Conservation (phyloP, 495 filamentous ascomycete genomes). For the Xylaria acuta region DNA sequence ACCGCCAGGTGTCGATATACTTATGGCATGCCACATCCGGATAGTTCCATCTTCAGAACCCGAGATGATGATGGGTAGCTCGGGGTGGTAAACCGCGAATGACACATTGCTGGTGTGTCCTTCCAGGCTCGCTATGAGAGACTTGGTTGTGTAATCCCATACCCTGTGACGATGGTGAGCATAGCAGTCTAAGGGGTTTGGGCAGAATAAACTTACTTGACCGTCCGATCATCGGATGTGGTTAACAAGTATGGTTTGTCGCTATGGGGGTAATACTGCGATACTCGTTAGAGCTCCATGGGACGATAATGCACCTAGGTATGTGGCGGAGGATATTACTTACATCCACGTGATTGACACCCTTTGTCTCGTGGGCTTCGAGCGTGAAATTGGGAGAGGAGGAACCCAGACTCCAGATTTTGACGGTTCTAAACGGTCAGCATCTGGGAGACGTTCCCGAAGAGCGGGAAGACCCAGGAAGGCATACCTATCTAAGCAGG, state of each 20-base stretch:
- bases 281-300: not conserved
- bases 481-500: conserved; percentile 74
- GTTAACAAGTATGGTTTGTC: conserved; percentile 98
- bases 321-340: conserved; percentile 16
- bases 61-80: conserved; percentile 97
- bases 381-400: conserved; percentile 90
- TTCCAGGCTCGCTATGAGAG: conserved; percentile 93
- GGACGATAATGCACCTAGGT: not conserved
- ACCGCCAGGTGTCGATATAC: not conserved
- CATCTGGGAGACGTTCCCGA: not conserved
- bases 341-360: conserved; percentile 90
- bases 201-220: conserved; percentile 58
- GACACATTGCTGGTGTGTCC: conserved; percentile 99
- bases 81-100: conserved; percentile 97
- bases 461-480: not conserved
- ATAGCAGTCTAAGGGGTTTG: not conserved
- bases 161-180: conserved; percentile 47
- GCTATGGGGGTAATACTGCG: conserved; percentile 83
- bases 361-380: conserved; percentile 97
- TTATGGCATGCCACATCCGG: conserved; percentile 92
- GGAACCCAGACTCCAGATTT: conserved; percentile 97
- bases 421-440: conserved; percentile 71
- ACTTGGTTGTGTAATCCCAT: conserved; percentile 99
- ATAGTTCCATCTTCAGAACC: conserved; percentile 96
- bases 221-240: conserved; percentile 91